Evolutionary conservation across 352 stramenopile genomes (phyloP).

Genomic region (Globisporangium cederbergense): DNA sequence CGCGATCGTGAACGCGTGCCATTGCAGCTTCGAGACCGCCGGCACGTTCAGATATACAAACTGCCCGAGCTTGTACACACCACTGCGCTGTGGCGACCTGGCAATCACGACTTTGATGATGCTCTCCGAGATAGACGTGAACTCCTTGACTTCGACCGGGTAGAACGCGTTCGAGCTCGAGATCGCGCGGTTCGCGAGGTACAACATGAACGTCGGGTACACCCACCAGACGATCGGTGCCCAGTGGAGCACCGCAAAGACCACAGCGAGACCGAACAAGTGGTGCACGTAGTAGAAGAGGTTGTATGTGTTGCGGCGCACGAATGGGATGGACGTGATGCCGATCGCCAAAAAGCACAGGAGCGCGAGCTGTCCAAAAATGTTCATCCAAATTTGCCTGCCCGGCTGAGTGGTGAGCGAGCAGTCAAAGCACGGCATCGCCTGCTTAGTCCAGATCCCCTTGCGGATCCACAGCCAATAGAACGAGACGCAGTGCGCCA

Average conservation of each 20-base stretch:
- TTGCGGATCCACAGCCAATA: slow-evolving; percentile 29
- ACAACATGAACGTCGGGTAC: slow-evolving; percentile 32
- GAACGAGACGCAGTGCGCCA: slow-evolving; percentile 32
- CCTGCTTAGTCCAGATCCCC: slow-evolving; percentile 21
- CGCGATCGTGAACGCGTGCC: slow-evolving; percentile 47
- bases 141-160: slow-evolving; percentile 28
- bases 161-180: slow-evolving; percentile 30
- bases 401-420: slow-evolving; percentile 19
- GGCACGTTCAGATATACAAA: slow-evolving; percentile 50
- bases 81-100: slow-evolving; percentile 10
- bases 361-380: slow-evolving; percentile 40
- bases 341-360: slow-evolving; percentile 39
- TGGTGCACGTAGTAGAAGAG: slow-evolving; percentile 47
- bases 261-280: slow-evolving; percentile 38
- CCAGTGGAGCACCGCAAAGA: slow-evolving; percentile 46
- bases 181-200: slow-evolving; percentile 31
- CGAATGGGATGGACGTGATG: slow-evolving; percentile 31
- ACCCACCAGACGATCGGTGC: slow-evolving; percentile 36
- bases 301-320: slow-evolving; percentile 41
- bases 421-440: slow-evolving; percentile 47
- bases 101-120: slow-evolving; percentile 38
- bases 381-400: slow-evolving; percentile 40
- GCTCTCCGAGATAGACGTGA: slow-evolving; percentile 22
- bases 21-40: slow-evolving; percentile 40
- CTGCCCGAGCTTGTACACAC: slow-evolving; percentile 31